Evolutionary conservation across 1,284 basidiomycete species (phyloP), one percentile per base, ranked within the genome.

Genomic region (Malassezia nana): DNA sequence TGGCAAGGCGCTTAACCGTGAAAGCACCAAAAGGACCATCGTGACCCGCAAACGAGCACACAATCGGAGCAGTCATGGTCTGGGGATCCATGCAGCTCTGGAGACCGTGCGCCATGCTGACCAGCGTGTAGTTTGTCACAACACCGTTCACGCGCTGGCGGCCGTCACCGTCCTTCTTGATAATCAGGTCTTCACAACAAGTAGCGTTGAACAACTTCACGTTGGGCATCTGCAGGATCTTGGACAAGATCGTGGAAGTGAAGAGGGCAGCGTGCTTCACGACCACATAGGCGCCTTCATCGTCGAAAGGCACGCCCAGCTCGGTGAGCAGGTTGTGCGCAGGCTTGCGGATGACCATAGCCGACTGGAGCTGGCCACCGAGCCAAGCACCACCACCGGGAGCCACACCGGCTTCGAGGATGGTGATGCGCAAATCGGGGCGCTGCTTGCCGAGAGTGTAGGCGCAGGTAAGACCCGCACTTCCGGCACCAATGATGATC

Each of bases 11-110:
- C 76, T 88, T 89, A 56, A 86, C 86, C 29, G 81, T 83, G 77
- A 88, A 89, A 2, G 86, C 86, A 38, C 86, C 86, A 81, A 87
- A 87, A 0, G 85, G 85, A 0, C 86, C 86, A 64, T 87, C 86
- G 71, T 86, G 84, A 12, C 84, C 82, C 29, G 83, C 84, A 33
- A 72, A 73, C 8, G 73, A 74, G 42, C 64, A 63, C 61, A 86
- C 77, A n/a, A 88, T 78, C 0, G 85, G 85, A 1, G 65, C 64
- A 12, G 64, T 66, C 49, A 66, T 66, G 38, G 63, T 86, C 75
- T 85, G 84, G 28, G 86, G 86, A 74, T 88, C 86, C 86, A 88
- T 88, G 79, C 85, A 88, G 25, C 80, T 83, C 75, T 87, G 65
- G 3, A 62, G 52, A 12, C 64, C 66, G 39, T 87, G 85, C 75